These are phyloP conservation scores for Cajanus cajan DNA, from an alignment of 306 rosid genomes.

Conservation along the genomic window DNA sequence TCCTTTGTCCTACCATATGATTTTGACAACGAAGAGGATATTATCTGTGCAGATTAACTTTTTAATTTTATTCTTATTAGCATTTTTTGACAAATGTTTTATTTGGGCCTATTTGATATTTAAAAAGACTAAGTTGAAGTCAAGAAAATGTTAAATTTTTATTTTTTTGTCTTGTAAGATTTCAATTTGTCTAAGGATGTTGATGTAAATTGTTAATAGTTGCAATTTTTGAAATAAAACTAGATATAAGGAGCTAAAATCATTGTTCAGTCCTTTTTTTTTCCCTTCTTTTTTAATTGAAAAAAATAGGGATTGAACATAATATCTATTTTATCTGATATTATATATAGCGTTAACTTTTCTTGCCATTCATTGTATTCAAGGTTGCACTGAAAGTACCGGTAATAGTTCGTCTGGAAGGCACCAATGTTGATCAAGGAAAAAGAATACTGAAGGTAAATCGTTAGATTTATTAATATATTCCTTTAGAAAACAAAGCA, in stretches of 20 bases:
- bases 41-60: background rate
- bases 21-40: conserved; percentile 1
- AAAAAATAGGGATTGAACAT: background rate
- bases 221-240: background rate
- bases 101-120: background rate
- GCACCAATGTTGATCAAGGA: conserved; percentile 96
- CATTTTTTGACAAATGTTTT: background rate
- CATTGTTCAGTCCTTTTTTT: background rate
- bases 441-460: conserved; percentile 84
- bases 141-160: conserved; percentile 9
- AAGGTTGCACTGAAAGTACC: conserved; percentile 93
- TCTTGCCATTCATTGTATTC: conserved; percentile 26
- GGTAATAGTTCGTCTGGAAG: conserved; percentile 95
- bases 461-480: conserved; percentile 1
- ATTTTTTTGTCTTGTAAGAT: conserved; percentile 5
- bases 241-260: background rate
- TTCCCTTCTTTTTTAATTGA: background rate
- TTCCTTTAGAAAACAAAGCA: background rate
- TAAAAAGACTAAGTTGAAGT: background rate
- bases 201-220: conserved; percentile 11
- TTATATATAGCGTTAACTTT: conserved; percentile 14
- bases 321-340: background rate
- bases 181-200: conserved; percentile 10
- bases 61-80: background rate
- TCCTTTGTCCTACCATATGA: conserved; percentile 12